Evolutionary conservation across 1,139 yeast species (phyloP), one percentile per base, ranked within the genome.

Genomic region (Lodderomyces metapsilosis): DNA sequence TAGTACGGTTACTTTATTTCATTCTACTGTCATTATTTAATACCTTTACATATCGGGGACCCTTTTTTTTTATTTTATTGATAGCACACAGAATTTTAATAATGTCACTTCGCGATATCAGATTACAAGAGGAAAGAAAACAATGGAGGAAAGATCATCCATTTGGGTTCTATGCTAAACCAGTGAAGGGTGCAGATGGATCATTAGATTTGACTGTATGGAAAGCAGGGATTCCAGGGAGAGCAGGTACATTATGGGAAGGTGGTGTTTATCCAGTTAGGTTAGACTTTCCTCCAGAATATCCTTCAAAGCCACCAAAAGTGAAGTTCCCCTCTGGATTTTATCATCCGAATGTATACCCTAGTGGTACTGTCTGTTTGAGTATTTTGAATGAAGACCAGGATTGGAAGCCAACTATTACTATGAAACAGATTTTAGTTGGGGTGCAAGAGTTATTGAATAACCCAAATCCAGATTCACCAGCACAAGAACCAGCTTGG

Each of bases 121-220:
- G 96, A 52, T 74, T 88, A 44, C 95, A 88, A 59, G 94, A 86
- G 61, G 95, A 87, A 62, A 73, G 98, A 61, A 92, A 91, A 65
- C 91, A 86, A 61, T 92, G 99, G 99, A 81, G 99, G 53, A 92
- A 89, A 62, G 97, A 91, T 60, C 99, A 94, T 61, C 99, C 99
- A 0, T 92, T 89, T 64, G 98, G 98, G 3, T 92, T 92, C 64
- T 89, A 69, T 53, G 98, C 98, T 31, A 88, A 87, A 57, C 99
- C 99, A 5, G 62, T 70, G 34, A 91, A 87, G 59, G 71, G 74
- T 12, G 58, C 71, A 3, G 96, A 89, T 57, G 98, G 98, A 1
- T 72, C 89, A 1, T 71, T 92, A 52, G 91, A 92, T 61, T 71
- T 92, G 48, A 87, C 86, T 57, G 76, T 66, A 55, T 92, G 99